Percentiles rank a stretch among this genome's conserved stretches.
These are phyloP conservation scores for Bauhinia variegata DNA, from an alignment of 306 rosid species.

Conservation along the genomic window DNA sequence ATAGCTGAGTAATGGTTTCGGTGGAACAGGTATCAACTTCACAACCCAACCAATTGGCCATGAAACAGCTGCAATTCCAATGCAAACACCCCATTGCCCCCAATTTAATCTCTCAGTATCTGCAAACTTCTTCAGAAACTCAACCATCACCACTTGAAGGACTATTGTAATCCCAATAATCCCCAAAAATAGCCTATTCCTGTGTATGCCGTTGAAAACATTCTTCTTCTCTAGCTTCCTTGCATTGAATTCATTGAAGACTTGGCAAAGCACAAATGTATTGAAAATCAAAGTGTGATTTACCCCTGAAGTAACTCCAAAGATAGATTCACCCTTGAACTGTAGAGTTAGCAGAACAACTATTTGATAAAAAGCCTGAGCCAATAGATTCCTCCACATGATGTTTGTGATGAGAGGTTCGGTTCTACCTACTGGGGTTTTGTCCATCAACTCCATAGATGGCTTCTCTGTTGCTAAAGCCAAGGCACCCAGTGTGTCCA, in stretches of 20 bases:
- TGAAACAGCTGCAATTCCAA: slow-evolving; percentile 14
- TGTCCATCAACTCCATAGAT: slow-evolving; percentile 16
- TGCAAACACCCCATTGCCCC: slow-evolving; percentile 30
- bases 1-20: slow-evolving; percentile 3
- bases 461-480: slow-evolving; percentile 38
- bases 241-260: slow-evolving; percentile 37
- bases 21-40: slow-evolving; percentile 30
- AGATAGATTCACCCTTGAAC: slow-evolving; percentile 29
- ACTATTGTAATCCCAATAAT: slow-evolving; percentile 24
- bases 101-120: slow-evolving; percentile 37
- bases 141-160: slow-evolving; percentile 36
- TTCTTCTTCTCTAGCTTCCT: slow-evolving; percentile 40
- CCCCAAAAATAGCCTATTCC: slow-evolving; percentile 20
- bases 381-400: slow-evolving; percentile 34
- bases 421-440: slow-evolving; percentile 1
- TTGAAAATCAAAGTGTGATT: slow-evolving; percentile 34
- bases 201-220: slow-evolving; percentile 33
- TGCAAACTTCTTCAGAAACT: slow-evolving; percentile 35
- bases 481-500: slow-evolving; percentile 37
- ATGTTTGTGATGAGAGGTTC: slow-evolving; percentile 36
- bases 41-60: slow-evolving; percentile 37
- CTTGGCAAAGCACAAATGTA: slow-evolving; percentile 34
- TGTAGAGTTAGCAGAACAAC: slow-evolving; percentile 18
- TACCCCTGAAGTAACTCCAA: slow-evolving; percentile 23
- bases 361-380: slow-evolving; percentile 35